phyloP scores from a whole-genome alignment of 108 stramenopile species.

The Nannochloropsis granulata region DNA sequence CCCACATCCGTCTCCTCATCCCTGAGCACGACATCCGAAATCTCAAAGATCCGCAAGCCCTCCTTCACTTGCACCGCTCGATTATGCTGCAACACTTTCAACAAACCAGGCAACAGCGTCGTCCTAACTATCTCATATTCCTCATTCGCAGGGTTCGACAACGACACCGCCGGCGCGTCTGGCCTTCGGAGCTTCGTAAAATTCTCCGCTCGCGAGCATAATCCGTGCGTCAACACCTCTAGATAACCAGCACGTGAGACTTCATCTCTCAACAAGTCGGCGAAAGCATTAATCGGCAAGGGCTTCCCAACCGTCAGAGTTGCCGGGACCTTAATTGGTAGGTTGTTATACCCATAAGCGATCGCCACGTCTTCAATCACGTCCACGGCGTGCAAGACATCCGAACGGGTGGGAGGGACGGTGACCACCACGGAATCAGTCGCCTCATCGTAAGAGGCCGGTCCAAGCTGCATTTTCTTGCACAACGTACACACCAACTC shows the following conservation, averaged over 20 bases:
- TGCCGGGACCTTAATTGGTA: constrained; percentile 58
- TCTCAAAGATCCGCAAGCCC: constrained; percentile 29
- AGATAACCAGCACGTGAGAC: constrained; percentile 63
- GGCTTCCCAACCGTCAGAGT: constrained; percentile 66
- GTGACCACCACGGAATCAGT: constrained; percentile 59
- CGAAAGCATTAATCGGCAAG: constrained; percentile 68
- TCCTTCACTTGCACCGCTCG: constrained; percentile 25
- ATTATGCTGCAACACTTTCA: constrained; percentile 89
- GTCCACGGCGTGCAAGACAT: constrained; percentile 93
- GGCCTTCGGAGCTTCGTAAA: constrained; percentile 8
- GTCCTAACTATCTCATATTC: constrained; percentile 96
- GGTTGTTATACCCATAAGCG: constrained; percentile 97
- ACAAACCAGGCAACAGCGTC: constrained; percentile 77
- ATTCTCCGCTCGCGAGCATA: constrained; percentile 21
- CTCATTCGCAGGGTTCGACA: constrained; percentile 88
- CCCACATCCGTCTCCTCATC: constrained; percentile 81
- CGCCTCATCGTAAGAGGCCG: constrained; percentile 48
- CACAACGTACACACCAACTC: constrained; percentile 61
- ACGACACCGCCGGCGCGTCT: constrained; percentile 46
- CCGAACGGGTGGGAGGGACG: constrained; percentile 89
- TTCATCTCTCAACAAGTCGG: constrained; percentile 88
- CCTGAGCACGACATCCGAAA: constrained; percentile 74
- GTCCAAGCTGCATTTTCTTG: constrained; percentile 90
- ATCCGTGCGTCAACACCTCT: constrained; percentile 49
- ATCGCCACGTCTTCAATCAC: constrained; percentile 97